Percentiles rank a stretch among this genome's conserved stretches.
phyloP scores from a whole-genome alignment of 495 filamentous ascomycete species.

The Lasiosphaeria miniovina region DNA sequence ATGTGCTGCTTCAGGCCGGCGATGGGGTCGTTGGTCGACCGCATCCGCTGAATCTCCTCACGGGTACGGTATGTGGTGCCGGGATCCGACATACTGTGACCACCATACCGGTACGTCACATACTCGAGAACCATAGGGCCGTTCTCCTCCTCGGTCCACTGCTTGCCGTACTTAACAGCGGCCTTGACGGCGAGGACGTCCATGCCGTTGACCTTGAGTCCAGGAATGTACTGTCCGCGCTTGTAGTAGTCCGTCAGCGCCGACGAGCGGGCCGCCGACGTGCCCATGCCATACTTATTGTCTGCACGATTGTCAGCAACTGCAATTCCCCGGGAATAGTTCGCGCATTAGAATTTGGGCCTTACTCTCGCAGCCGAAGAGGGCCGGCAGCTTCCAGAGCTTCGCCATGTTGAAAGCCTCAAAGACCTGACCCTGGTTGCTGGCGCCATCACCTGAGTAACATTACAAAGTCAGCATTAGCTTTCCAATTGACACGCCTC shows the following conservation, averaged over 20 bases:
- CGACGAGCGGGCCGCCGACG: conserved; percentile 87
- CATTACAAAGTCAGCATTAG: conserved; percentile 7
- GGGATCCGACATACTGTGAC: conserved; percentile 98
- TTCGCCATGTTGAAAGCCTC: conserved; percentile 99
- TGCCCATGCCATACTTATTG: conserved; percentile 99
- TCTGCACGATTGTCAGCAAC: conserved; percentile 50
- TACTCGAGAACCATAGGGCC: conserved; percentile 96
- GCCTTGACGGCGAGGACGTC: conserved; percentile 98
- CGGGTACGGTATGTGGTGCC: conserved; percentile 98
- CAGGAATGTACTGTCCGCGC: conserved; percentile 99
- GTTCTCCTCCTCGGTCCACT: conserved; percentile 74
- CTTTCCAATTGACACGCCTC: not conserved
- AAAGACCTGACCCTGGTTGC: conserved; percentile 98
- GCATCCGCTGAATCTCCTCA: conserved; percentile 99
- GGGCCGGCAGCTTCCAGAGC: conserved; percentile 91
- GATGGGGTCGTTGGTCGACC: conserved; percentile 96
- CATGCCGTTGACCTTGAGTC: conserved; percentile 99
- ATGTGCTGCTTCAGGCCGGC: conserved; percentile 97
- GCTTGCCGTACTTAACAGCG: conserved; percentile 86
- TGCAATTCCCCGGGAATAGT: not conserved
- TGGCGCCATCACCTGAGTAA: conserved; percentile 69
- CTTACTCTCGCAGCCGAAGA: conserved; percentile 98
- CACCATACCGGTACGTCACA: conserved; percentile 98
- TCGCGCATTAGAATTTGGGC: conserved; percentile 16
- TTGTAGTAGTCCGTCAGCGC: conserved; percentile 99